These are phyloP conservation scores for Pleurotus djamor DNA, from an alignment of 768 basidiomycete genomes.

Conservation along the genomic window DNA sequence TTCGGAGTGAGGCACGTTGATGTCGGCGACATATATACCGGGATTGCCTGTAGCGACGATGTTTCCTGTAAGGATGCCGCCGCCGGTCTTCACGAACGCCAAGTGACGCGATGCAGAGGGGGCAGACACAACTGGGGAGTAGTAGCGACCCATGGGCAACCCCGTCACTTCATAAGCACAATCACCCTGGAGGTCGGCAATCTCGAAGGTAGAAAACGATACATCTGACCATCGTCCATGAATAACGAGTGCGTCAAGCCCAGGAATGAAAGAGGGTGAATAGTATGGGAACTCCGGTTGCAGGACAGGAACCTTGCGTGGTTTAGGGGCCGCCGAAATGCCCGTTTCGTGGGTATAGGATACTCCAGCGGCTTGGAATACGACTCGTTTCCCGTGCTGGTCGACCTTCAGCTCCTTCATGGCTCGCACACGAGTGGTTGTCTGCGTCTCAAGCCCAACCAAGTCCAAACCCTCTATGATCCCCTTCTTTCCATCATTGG, in stretches of 20 bases:
- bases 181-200: conserved; percentile 48
- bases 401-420: conserved; percentile 63
- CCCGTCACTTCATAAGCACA: conserved; percentile 43
- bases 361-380: conserved; percentile 66
- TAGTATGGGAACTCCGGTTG: conserved; percentile 53
- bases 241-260: conserved; percentile 39
- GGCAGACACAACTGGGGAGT: conserved; percentile 35
- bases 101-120: conserved; percentile 20
- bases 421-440: conserved; percentile 55
- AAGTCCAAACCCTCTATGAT: conserved; percentile 33
- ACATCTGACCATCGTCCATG: conserved; percentile 71
- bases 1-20: conserved; percentile 40
- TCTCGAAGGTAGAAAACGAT: conserved; percentile 61
- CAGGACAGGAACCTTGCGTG: conserved; percentile 46
- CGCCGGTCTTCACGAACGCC: conserved; percentile 64
- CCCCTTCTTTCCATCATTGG: conserved; percentile 9
- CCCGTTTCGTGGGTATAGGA: conserved; percentile 48
- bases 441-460: conserved; percentile 49
- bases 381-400: conserved; percentile 46
- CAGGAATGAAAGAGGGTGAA: conserved; percentile 62
- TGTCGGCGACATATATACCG: conserved; percentile 64
- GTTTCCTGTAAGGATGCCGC: conserved; percentile 58
- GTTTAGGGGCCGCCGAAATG: neutral
- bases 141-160: conserved; percentile 31
- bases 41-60: conserved; percentile 61